A percentile compares a stretch with the other conserved stretches of the same genome.
Conservation (phyloP, 805 yeast species). For the Ogataea ramenticola region DNA sequence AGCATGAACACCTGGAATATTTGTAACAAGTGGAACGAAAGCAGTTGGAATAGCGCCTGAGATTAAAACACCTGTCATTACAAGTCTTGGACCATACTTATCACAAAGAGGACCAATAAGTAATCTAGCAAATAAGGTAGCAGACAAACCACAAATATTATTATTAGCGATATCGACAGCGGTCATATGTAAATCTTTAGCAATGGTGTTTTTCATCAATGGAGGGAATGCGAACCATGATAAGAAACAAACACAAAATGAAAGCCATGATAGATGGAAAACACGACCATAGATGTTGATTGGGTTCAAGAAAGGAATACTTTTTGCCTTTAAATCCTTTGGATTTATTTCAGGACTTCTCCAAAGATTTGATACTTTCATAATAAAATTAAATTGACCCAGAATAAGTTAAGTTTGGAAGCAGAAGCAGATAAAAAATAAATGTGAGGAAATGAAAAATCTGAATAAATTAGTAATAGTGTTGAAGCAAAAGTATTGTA, state of each 20-base stretch:
- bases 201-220: constrained; percentile 17
- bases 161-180: constrained; percentile 21
- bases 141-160: constrained; percentile 24
- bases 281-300: constrained; percentile 16
- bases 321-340: constrained; percentile 17
- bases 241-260: constrained; percentile 23
- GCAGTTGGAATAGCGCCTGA: constrained; percentile 25
- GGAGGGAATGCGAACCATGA: constrained; percentile 29
- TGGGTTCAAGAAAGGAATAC: constrained; percentile 22
- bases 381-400: neutral
- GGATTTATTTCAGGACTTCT: constrained; percentile 20
- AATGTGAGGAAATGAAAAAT: no score
- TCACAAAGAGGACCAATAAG: constrained; percentile 23
- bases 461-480: no score
- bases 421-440: no score
- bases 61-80: constrained; percentile 19
- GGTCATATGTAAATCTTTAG: constrained; percentile 16
- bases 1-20: constrained; percentile 18
- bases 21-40: constrained; percentile 16
- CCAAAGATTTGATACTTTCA: constrained; percentile 10
- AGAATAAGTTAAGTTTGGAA: neutral
- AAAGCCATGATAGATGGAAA: constrained; percentile 25
- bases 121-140: constrained; percentile 22
- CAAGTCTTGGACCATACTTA: constrained; percentile 22
- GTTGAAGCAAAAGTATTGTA: no score